Percentiles rank a stretch among this genome's conserved stretches.
These are phyloP conservation scores for Murraya koenigii DNA, from an alignment of 345 rosid genomes.

Conservation along the genomic window DNA sequence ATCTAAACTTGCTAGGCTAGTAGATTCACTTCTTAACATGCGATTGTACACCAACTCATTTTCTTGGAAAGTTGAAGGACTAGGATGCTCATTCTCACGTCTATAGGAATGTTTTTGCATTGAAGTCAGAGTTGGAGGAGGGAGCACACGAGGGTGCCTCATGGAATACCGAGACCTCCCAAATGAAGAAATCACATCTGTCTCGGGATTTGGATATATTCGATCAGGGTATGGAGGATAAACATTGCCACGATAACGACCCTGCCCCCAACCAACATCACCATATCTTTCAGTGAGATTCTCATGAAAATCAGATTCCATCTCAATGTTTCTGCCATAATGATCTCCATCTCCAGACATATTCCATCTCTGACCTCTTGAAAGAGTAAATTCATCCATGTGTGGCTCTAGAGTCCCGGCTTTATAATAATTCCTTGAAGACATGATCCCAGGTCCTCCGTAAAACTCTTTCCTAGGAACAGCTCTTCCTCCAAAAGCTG, in stretches of 20 bases:
- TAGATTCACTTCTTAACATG: constrained; percentile 41
- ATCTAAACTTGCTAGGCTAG: constrained; percentile 42
- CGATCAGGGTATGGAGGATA: constrained; percentile 59
- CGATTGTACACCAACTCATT: constrained; percentile 40
- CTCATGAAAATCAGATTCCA: constrained; percentile 71
- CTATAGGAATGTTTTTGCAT: constrained; percentile 56
- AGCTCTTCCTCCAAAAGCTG: constrained; percentile 40
- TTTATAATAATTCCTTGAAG: constrained; percentile 42
- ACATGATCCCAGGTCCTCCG: constrained; percentile 56
- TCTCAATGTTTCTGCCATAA: constrained; percentile 52
- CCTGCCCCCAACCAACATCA: constrained; percentile 69
- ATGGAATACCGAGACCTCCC: constrained; percentile 76
- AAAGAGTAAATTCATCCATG: constrained; percentile 46
- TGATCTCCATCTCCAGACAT: constrained; percentile 63
- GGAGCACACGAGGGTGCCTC: constrained; percentile 93
- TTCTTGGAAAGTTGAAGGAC: constrained; percentile 51
- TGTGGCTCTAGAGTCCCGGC: constrained; percentile 59
- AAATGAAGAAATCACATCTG: constrained; percentile 65
- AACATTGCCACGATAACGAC: constrained; percentile 43
- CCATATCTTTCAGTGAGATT: constrained; percentile 60
- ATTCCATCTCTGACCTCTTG: constrained; percentile 70
- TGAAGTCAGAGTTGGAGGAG: constrained; percentile 71
- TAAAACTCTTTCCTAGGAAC: constrained; percentile 57
- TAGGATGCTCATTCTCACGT: constrained; percentile 51
- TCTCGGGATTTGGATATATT: constrained; percentile 57